phyloP scores from a whole-genome alignment of 108 stramenopile genomes.

The Mayamaea pseudoterrestris region DNA sequence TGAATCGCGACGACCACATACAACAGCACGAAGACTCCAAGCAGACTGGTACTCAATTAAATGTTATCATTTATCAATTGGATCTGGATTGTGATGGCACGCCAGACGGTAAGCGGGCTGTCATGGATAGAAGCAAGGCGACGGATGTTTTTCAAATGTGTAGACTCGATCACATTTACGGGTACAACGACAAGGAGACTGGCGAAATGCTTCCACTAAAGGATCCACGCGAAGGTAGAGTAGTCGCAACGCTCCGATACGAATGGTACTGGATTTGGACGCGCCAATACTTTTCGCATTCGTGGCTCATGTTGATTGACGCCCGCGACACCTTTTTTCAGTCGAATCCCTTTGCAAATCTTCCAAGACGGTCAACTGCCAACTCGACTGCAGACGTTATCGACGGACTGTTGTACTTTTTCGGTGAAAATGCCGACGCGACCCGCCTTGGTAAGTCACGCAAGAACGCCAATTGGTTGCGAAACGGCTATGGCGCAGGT shows the following conservation, averaged over 20 bases:
- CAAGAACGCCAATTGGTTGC: conserved; percentile 56
- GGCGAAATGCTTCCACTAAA: conserved; percentile 16
- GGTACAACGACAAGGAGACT: conserved; percentile 17
- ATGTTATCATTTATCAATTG: conserved; percentile 50
- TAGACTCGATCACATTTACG: conserved; percentile 36
- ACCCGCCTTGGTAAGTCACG: conserved; percentile 50
- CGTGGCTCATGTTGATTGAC: conserved; percentile 74
- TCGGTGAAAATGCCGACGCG: conserved; percentile 69
- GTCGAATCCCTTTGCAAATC: conserved; percentile 38
- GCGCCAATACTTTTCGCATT: conserved; percentile 40
- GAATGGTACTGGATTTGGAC: conserved; percentile 87
- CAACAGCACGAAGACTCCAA: conserved; percentile 2
- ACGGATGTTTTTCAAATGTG: conserved; percentile 46
- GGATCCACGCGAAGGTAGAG: conserved; percentile 61
- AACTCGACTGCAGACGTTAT: conserved; percentile 3
- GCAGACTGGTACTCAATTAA: conserved; percentile 15
- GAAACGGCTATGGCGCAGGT: conserved; percentile 34
- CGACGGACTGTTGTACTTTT: conserved; percentile 53
- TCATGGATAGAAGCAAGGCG: conserved; percentile 18
- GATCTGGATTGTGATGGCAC: conserved; percentile 43
- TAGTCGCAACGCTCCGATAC: conserved; percentile 70
- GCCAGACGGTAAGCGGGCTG: conserved; percentile 17
- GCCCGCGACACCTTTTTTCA: conserved; percentile 77
- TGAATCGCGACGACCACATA: conserved; percentile 11
- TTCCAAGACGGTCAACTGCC: conserved; percentile 11